phyloP scores from a whole-genome alignment of 1,284 basidiomycete genomes.

The Microbotryum violaceum region DNA sequence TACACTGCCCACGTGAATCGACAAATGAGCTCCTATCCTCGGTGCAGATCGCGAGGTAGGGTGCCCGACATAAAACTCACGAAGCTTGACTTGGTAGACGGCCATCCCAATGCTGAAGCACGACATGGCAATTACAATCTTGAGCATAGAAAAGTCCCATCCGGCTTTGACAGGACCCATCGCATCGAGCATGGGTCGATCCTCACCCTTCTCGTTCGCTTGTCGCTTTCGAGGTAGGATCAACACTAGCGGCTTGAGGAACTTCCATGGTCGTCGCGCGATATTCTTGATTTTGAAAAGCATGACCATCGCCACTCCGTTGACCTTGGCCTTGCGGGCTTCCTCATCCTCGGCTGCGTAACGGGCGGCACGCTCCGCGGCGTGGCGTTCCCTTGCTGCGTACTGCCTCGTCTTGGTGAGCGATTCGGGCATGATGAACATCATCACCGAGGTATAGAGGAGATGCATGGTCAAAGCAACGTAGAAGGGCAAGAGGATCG shows the following conservation, averaged over 20 bases:
- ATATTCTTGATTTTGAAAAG: not conserved
- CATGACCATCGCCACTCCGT: not conserved
- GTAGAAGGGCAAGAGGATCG: conserved; percentile 29
- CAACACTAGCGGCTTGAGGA: conserved; percentile 19
- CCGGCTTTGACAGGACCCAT: not conserved
- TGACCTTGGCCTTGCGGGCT: not conserved
- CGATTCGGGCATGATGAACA: conserved; percentile 22
- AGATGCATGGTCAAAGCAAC: conserved; percentile 16
- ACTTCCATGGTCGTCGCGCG: conserved; percentile 2
- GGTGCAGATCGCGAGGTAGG: not conserved
- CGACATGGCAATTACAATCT: conserved; percentile 15
- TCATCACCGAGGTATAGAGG: conserved; percentile 7
- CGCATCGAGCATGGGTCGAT: conserved; percentile 12
- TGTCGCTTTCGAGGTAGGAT: conserved; percentile 9
- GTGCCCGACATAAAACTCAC: conserved; percentile 1
- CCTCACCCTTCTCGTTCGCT: conserved; percentile 6
- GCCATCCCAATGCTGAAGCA: conserved; percentile 14
- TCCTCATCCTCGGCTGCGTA: not conserved
- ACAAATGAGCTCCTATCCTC: conserved; percentile 3
- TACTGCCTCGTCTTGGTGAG: conserved; percentile 7
- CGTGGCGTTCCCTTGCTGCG: conserved; percentile 12
- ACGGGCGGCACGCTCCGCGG: not conserved
- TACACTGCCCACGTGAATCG: conserved; percentile 10
- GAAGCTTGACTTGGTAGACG: conserved; percentile 20
- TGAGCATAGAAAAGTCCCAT: conserved; percentile 22